Percentiles rank a stretch among this genome's conserved stretches.
Conservation (phyloP, 352 stramenopile species). For the Thalassiosira delicatula region DNA sequence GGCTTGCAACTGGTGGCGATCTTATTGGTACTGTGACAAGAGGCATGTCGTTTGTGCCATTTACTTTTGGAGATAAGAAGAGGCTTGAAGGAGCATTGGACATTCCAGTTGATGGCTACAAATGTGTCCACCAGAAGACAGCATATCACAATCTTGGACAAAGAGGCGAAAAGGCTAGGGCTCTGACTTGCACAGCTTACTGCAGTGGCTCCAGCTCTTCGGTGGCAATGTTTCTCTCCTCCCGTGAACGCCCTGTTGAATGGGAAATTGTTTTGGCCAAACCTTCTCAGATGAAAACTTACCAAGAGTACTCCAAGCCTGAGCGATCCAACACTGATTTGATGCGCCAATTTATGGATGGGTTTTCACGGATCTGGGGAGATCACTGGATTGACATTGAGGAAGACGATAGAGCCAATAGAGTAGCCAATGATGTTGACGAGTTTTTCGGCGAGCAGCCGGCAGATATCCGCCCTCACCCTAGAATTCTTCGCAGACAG, state of each 20-base stretch:
- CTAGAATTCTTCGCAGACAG: too few relatives aligned
- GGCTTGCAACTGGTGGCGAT: not conserved
- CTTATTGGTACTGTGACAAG: not conserved
- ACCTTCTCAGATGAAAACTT: not conserved
- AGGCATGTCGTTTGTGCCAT: not conserved
- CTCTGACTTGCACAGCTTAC: not conserved
- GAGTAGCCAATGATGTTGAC: too few relatives aligned
- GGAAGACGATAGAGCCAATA: too few relatives aligned
- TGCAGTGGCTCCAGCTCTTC: not conserved
- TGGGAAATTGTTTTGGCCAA: not conserved
- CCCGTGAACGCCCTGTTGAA: not conserved
- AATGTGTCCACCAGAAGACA: not conserved
- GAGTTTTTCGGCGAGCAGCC: too few relatives aligned
- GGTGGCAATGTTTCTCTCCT: not conserved
- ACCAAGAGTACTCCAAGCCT: not conserved
- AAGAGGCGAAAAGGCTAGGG: not conserved
- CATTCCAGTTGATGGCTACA: not conserved
- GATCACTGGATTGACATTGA: too few relatives aligned
- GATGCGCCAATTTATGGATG: not conserved
- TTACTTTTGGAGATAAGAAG: not conserved
- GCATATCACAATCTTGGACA: not conserved
- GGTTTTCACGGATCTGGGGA: not conserved
- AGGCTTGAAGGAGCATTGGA: not conserved
- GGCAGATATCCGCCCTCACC: too few relatives aligned
- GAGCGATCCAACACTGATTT: not conserved